Evolutionary conservation across 1,284 basidiomycete genomes (phyloP).

Genomic region (Fomitopsis schrenkii): DNA sequence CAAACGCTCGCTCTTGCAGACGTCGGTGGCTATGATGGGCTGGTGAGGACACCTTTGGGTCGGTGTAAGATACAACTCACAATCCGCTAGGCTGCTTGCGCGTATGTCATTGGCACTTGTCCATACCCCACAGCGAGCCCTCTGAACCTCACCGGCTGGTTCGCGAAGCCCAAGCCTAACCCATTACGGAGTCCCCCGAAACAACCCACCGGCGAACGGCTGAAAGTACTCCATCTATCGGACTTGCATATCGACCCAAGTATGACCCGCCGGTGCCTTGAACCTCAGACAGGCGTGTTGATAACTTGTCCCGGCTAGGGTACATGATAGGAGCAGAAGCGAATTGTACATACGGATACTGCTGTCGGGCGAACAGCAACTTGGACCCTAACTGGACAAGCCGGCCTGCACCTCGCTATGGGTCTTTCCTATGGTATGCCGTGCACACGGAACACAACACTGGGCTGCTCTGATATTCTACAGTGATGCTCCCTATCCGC

Average conservation of each 20-base stretch:
- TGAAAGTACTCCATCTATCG: constrained; percentile 75
- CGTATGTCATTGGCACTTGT: constrained; percentile 49
- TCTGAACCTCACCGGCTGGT: constrained; percentile 53
- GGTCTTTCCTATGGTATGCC: constrained; percentile 53
- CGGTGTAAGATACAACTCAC: not conserved
- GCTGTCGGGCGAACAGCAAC: constrained; percentile 60
- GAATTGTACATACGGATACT: constrained; percentile 65
- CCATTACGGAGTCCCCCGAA: constrained; percentile 53
- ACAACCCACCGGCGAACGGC: constrained; percentile 54
- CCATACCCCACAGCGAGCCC: constrained; percentile 45
- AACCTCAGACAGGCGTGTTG: not conserved
- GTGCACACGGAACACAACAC: not conserved
- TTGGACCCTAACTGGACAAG: constrained; percentile 45
- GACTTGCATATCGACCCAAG: constrained; percentile 78
- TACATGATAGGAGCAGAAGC: constrained; percentile 73
- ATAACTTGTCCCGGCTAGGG: constrained; percentile 30
- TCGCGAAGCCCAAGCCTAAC: constrained; percentile 64
- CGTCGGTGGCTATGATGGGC: constrained; percentile 65
- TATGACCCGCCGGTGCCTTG: constrained; percentile 24
- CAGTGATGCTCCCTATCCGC: constrained; percentile 71
- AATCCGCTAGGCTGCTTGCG: constrained; percentile 32
- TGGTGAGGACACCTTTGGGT: constrained; percentile 22
- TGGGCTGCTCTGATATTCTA: not conserved
- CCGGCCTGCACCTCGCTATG: constrained; percentile 63
- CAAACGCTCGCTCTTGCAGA: constrained; percentile 67